A percentile compares a stretch with the other conserved stretches of the same genome.
Evolutionary conservation across 139 green algal genomes (phyloP).

Genomic region (Tetradesmus lagerheimii): DNA sequence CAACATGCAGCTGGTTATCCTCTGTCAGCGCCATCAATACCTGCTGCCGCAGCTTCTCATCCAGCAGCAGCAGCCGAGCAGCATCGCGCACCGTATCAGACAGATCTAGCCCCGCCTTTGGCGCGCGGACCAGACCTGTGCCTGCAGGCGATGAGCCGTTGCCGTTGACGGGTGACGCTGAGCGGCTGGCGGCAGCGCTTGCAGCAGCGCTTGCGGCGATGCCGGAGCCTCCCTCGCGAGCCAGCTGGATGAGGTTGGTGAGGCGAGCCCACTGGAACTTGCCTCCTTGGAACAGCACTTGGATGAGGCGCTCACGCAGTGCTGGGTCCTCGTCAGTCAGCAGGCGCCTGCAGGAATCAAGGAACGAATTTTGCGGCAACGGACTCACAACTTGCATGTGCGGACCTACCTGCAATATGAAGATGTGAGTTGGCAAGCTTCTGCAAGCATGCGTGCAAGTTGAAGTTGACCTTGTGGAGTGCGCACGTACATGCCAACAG

Average conservation of each 20-base stretch:
- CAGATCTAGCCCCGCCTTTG: constrained; percentile 82
- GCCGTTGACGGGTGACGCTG: background rate
- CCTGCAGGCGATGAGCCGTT: background rate
- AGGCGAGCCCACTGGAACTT: constrained; percentile 97
- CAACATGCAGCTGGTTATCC: constrained; percentile 94
- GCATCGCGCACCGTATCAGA: constrained; percentile 89
- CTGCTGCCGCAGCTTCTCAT: constrained; percentile 84
- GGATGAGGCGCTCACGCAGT: constrained; percentile 93
- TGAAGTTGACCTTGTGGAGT: too few species aligned
- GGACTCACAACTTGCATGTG: too few species aligned
- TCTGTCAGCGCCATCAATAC: constrained; percentile 95
- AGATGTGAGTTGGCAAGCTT: too few species aligned
- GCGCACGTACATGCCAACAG: too few species aligned
- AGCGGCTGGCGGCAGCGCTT: background rate
- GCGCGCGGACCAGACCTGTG: background rate
- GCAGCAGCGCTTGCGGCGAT: constrained; percentile 19
- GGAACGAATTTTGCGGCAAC: background rate
- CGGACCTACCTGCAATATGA: too few species aligned
- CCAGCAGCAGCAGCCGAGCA: constrained; percentile 82
- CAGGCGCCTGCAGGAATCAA: constrained; percentile 66
- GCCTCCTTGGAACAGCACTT: constrained; percentile 91
- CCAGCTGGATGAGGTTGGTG: constrained; percentile 95
- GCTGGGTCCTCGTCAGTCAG: constrained; percentile 97
- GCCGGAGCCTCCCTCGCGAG: constrained; percentile 70
- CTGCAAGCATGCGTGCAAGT: too few species aligned